Evolutionary conservation across 495 filamentous ascomycete genomes (phyloP).

Genomic region (Aspergillus avenaceus): DNA sequence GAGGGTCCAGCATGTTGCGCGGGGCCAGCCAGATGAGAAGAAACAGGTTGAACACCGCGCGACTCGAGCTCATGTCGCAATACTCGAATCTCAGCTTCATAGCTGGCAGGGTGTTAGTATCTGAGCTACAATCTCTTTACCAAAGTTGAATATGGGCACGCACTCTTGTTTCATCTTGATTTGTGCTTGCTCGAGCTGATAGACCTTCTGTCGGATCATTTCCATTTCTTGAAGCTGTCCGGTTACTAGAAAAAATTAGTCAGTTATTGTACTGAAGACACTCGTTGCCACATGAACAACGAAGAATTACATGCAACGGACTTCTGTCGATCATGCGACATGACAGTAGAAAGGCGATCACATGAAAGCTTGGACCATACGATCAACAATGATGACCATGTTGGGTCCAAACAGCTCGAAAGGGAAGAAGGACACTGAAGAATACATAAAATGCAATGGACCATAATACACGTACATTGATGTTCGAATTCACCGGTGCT

Average conservation of each 20-base stretch:
- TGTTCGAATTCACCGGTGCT: constrained; percentile 79
- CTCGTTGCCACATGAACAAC: no score
- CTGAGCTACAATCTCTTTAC: background rate
- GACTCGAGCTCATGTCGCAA: constrained; percentile 86
- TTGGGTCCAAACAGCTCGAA: background rate
- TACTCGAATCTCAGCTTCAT: constrained; percentile 84
- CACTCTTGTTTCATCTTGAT: constrained; percentile 86
- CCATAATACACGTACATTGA: constrained; percentile 64
- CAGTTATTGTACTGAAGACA: no score
- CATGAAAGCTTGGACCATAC: background rate
- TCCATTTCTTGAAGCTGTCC: constrained; percentile 90
- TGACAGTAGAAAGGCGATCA: background rate
- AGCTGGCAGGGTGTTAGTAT: constrained; percentile 49
- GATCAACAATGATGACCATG: no score
- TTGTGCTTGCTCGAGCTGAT: constrained; percentile 83
- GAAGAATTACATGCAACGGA: no score
- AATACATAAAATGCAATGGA: background rate
- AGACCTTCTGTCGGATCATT: constrained; percentile 85
- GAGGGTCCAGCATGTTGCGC: constrained; percentile 72
- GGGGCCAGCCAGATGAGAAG: constrained; percentile 56
- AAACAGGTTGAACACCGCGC: constrained; percentile 68
- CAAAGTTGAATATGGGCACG: constrained; percentile 17
- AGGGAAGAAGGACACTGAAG: constrained; percentile 2
- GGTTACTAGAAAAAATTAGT: constrained; percentile 56
- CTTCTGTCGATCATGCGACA: background rate